Evolutionary conservation across 352 stramenopile species (phyloP), one percentile per base, ranked within the genome.

Genomic region (Globisporangium abappressorium): DNA sequence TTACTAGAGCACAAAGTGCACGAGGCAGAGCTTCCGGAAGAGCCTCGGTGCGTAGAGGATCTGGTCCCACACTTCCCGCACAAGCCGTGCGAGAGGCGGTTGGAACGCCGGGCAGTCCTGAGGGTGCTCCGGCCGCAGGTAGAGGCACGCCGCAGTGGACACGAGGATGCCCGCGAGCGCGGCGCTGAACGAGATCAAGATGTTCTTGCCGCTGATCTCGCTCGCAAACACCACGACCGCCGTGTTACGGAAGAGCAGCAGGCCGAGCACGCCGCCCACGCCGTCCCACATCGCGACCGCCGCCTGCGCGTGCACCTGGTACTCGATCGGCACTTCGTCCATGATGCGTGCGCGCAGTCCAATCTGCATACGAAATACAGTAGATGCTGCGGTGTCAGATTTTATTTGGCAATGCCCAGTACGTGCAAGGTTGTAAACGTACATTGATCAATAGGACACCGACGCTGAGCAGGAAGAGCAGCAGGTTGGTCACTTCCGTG

Each of bases 261-360:
- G 82, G 11, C 85, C 83, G 1, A 91, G 62, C 5, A 88, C 70
- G 1, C 82, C 75, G 53, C 85, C 85, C 9, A 91, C 70, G 28
- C 83, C 84, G 57, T 84, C 78, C 79, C 85, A 93, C 69, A 93
- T 90, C 8, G 76, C 65, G 24, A 91, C 53, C 7, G 82, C 86
- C 18, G 84, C 79, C 60, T 93, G 85, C 7, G 85, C 85, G 57
- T 93, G 85, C 30, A 93, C 82, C 63, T 93, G 85, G 69, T 84
- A 93, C 68, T 90, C 82, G 26, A 90, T 79, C 8, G 81, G 79
- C 12, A 93, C 83, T 64, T 87, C 80, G 54, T 93, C 85, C 83
- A 93, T 92, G 46, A 93, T 75, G 8, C 85, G 85, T 11, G 83
- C 80, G 7, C 85, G 85, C 2, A 93, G 62, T 51, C 71, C 77